phyloP scores from a whole-genome alignment of 2,329 filamentous ascomycete genomes.

The Ceratocystis papillata region DNA sequence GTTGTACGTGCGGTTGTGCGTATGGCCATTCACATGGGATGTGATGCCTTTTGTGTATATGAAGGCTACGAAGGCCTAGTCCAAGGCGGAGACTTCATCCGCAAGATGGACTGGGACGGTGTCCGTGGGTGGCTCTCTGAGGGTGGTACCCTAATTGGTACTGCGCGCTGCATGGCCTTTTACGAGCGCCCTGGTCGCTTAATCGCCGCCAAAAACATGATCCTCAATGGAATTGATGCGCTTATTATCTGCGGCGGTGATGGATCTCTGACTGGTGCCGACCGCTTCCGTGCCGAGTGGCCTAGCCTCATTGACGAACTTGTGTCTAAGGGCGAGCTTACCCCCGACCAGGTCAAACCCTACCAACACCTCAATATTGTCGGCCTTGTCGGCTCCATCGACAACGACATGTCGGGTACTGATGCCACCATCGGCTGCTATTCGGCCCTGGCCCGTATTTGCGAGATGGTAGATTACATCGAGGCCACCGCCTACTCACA shows the following conservation, averaged over 20 bases:
- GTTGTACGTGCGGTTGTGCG: slow-evolving; percentile 83
- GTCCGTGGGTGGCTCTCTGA: slow-evolving; percentile 90
- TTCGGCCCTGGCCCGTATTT: slow-evolving; percentile 84
- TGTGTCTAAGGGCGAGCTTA: slow-evolving; percentile 61
- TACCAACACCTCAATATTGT: slow-evolving; percentile 91
- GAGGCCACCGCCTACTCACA: slow-evolving; percentile 92
- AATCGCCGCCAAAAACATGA: slow-evolving; percentile 84
- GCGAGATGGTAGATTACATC: slow-evolving; percentile 91
- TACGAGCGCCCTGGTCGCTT: slow-evolving; percentile 77
- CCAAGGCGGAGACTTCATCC: slow-evolving; percentile 76
- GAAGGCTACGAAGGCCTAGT: slow-evolving; percentile 96
- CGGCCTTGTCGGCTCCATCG: slow-evolving; percentile 89
- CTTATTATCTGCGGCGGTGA: slow-evolving; percentile 96
- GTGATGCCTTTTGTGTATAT: slow-evolving; percentile 70
- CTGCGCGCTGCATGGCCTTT: slow-evolving; percentile 84
- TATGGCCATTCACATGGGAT: slow-evolving; percentile 75
- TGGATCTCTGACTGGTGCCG: slow-evolving; percentile 88
- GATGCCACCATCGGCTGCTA: slow-evolving; percentile 97
- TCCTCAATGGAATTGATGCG: slow-evolving; percentile 85
- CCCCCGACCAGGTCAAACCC: slow-evolving; percentile 56
- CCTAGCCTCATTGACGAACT: slow-evolving; percentile 77
- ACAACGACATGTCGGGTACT: slow-evolving; percentile 95
- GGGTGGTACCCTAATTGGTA: slow-evolving; percentile 91
- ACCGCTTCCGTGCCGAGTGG: slow-evolving; percentile 89
- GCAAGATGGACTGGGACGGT: slow-evolving; percentile 80